A percentile compares a stretch with the other conserved stretches of the same genome.
Conservation (phyloP, 1,139 yeast species). For the Geotrichum klebahnii region DNA sequence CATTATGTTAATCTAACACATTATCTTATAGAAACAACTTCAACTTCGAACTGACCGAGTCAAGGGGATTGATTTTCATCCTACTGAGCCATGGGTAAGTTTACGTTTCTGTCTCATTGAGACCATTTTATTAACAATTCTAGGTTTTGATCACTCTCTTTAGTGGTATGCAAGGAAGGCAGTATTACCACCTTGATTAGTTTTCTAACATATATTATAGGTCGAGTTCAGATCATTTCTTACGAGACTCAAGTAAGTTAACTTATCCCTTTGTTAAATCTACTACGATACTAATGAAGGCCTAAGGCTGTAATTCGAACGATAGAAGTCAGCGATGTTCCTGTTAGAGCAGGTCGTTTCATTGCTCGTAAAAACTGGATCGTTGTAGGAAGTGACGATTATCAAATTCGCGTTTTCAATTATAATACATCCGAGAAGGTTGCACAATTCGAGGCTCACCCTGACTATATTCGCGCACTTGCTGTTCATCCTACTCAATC, state of each 20-base stretch:
- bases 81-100: slow-evolving; percentile 86
- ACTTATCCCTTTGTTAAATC: slow-evolving; percentile 14
- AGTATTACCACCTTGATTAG: neutral
- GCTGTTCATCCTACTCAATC: slow-evolving; percentile 95
- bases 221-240: slow-evolving; percentile 83
- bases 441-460: slow-evolving; percentile 94
- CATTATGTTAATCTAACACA: slow-evolving; percentile 26
- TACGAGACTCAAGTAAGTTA: slow-evolving; percentile 61
- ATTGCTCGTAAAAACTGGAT: slow-evolving; percentile 97
- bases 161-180: slow-evolving; percentile 52
- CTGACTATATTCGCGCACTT: slow-evolving; percentile 88
- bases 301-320: slow-evolving; percentile 55
- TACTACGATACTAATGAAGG: slow-evolving; percentile 12
- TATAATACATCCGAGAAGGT: slow-evolving; percentile 84
- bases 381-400: slow-evolving; percentile 93
- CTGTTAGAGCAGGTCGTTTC: slow-evolving; percentile 92
- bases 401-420: slow-evolving; percentile 86
- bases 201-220: slow-evolving; percentile 26
- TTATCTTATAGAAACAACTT: slow-evolving; percentile 57
- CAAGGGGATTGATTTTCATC: slow-evolving; percentile 96
- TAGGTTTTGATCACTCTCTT: slow-evolving; percentile 68
- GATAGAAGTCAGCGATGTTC: slow-evolving; percentile 86
- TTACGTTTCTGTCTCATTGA: neutral
- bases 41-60: slow-evolving; percentile 91
- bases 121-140: slow-evolving; percentile 6